A percentile compares a stretch with the other conserved stretches of the same genome.
phyloP scores from a whole-genome alignment of 2,329 filamentous ascomycete genomes.

The Ophiostoma triangulosporum region DNA sequence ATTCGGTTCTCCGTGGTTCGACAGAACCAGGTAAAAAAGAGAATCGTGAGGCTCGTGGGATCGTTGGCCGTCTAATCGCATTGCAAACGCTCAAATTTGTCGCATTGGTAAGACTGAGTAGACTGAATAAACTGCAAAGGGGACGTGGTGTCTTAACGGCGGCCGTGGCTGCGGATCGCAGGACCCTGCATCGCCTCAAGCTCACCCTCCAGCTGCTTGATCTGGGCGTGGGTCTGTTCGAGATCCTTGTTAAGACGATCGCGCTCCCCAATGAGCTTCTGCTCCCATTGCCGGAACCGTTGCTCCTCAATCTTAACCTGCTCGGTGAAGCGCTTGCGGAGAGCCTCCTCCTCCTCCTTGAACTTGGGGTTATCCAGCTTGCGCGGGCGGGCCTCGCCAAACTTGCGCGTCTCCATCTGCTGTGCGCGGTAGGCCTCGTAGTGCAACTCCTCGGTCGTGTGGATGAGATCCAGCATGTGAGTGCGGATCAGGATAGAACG shows the following conservation, averaged over 20 bases:
- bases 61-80: not conserved
- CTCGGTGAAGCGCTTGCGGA: slow-evolving; percentile 98
- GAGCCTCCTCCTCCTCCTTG: slow-evolving; percentile 98
- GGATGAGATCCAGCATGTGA: slow-evolving; percentile 98
- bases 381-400: slow-evolving; percentile 89
- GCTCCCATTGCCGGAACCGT: slow-evolving; percentile 98
- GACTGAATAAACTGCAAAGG: not conserved
- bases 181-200: slow-evolving; percentile 88
- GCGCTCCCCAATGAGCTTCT: slow-evolving; percentile 98
- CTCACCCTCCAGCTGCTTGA: slow-evolving; percentile 83
- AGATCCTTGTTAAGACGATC: slow-evolving; percentile 99
- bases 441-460: slow-evolving; percentile 98
- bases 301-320: slow-evolving; percentile 99
- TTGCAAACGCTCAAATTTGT: slow-evolving; percentile 1
- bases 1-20: not conserved
- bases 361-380: slow-evolving; percentile 99
- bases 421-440: slow-evolving; percentile 98
- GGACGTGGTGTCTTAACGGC: slow-evolving; percentile 47
- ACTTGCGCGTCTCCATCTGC: slow-evolving; percentile 99
- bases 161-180: slow-evolving; percentile 80
- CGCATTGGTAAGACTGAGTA: not conserved
- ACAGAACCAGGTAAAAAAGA: not conserved
- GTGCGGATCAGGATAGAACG: slow-evolving; percentile 97
- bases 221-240: slow-evolving; percentile 89
- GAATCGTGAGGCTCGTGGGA: not conserved